Evolutionary conservation across 2,329 filamentous ascomycete species (phyloP), one percentile per base, ranked within the genome.

Genomic region (Claviceps pazoutovae): DNA sequence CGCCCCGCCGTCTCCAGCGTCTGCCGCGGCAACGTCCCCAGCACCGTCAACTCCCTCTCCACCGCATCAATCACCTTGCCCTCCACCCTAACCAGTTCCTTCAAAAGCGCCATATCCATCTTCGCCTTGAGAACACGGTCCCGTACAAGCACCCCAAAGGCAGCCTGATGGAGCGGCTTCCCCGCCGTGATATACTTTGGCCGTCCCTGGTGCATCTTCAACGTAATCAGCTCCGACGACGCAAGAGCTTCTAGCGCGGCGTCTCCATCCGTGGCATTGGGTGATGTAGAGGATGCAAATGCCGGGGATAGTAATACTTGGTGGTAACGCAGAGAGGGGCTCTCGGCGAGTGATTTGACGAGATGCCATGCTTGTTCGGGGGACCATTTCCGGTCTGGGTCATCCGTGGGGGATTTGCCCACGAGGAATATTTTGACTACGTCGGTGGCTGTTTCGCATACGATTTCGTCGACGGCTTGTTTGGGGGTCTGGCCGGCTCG

Each of bases 361-460:
- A 98, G 71, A 54, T 84, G 78, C 93, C 93, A 97, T 0, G 88
- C 91, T 70, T 97, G 93, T 62, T 93, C 83, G 4, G 81, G 74
- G 0, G 83, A 86, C 86, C 88, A 97, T 51, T 78, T 78, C 34
- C 78, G 77, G 42, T 74, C 70, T 4, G 67, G 65, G 16, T 69
- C 3, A 21, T 21, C 64, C 16, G 63, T 64, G 2, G 71, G 63
- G 2, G 71, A 63, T 49, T 78, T 78, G 46, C 81, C 79, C 61
- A 94, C 73, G 34, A 98, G 79, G 69, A 90, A 97, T 75, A 96
- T 89, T 62, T 95, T 95, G 55, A 95, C 71, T 47, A 97, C 90
- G 62, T 97, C 93, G 0, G 86, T 87, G 0, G 89, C 86, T 17
- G 85, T 86, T 62, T 95, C 88, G 51, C 88, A 83, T 51, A 95